phyloP scores from a whole-genome alignment of 768 basidiomycete genomes.

The Lactarius hengduanensis region DNA sequence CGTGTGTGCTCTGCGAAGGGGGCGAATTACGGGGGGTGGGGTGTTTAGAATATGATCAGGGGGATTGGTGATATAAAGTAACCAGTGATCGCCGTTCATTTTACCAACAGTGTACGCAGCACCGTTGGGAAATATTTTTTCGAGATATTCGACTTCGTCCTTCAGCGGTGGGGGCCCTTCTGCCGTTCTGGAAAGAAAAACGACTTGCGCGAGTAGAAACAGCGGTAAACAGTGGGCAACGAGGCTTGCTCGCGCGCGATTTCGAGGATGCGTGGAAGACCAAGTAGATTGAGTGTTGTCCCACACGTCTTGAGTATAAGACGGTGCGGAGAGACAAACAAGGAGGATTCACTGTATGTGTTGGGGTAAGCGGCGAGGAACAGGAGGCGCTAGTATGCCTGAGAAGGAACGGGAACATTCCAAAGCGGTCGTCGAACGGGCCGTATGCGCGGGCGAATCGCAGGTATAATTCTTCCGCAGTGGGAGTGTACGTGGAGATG shows the following conservation, averaged over 20 bases:
- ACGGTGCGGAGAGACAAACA: conserved; percentile 93
- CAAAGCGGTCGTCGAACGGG: background rate
- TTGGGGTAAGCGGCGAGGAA: conserved; percentile 26
- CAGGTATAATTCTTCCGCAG: background rate
- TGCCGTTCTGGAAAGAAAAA: conserved; percentile 99
- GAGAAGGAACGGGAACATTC: conserved; percentile 16
- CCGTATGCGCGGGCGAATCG: background rate
- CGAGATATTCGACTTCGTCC: conserved; percentile 88
- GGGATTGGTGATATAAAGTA: conserved; percentile 86
- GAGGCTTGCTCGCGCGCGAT: conserved; percentile 75
- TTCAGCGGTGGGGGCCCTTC: conserved; percentile 86
- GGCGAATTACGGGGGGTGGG: conserved; percentile 19
- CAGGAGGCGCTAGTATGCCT: conserved; percentile 9
- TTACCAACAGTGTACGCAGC: conserved; percentile 96
- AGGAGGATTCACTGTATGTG: conserved; percentile 84
- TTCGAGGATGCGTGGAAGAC: conserved; percentile 90
- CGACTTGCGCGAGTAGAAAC: conserved; percentile 97
- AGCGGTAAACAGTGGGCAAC: conserved; percentile 73
- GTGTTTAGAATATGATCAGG: conserved; percentile 34
- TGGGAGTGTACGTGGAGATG: conserved; percentile 1
- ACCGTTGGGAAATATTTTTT: conserved; percentile 83
- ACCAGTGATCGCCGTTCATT: conserved; percentile 98
- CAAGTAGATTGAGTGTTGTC: conserved; percentile 95
- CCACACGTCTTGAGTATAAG: conserved; percentile 99
- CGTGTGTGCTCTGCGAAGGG: conserved; percentile 21